Evolutionary conservation across 257 asterid species (phyloP), one percentile per base, ranked within the genome.

Genomic region (Eustoma russellianum): DNA sequence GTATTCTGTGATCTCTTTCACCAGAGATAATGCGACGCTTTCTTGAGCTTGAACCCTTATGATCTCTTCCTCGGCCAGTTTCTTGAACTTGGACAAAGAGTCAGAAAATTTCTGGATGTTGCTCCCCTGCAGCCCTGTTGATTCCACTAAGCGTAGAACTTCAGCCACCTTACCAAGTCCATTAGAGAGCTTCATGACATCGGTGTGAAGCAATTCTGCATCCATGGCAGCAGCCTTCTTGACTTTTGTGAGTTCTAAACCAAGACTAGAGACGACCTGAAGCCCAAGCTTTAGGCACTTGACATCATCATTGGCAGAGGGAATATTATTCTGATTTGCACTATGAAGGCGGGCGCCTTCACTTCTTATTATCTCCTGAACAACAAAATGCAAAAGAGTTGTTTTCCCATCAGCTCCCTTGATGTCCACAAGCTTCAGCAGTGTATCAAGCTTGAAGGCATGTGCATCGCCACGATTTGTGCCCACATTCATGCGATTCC

Each of bases 341-440:
- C 61, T 66, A 46, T 85, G 71, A 50, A 76, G 85, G 35, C 94
- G 94, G 48, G 77, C 85, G 12, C 97, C 94, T 74, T 92, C 99
- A 44, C 83, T 77, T 60, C 85, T 74, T 61, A 74, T 76, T 15
- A 92, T 92, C 67, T 92, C 99, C 75, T 92, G 94, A 35, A 92
- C 95, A 6, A 92, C 97, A 55, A 92, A 92, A 70, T 92, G 99
- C 50, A 92, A 62, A 50, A 88, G 99, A 9, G 99, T 88, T 50
- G 99, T 88, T 69, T 83, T 88, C 24, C 99, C 97, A 56, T 92
- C 99, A 4, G 99, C 83, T 3, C 94, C 99, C 68, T 92, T 92
- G 30, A 92, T 84, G 54, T 92, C 96, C 5, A 77, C 93, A 6
- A 91, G 94, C 73, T 91, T 91, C 67, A 87, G 92, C 61, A 91